Evolutionary conservation across 345 rosid genomes (phyloP).

Genomic region (Arabis alpina): DNA sequence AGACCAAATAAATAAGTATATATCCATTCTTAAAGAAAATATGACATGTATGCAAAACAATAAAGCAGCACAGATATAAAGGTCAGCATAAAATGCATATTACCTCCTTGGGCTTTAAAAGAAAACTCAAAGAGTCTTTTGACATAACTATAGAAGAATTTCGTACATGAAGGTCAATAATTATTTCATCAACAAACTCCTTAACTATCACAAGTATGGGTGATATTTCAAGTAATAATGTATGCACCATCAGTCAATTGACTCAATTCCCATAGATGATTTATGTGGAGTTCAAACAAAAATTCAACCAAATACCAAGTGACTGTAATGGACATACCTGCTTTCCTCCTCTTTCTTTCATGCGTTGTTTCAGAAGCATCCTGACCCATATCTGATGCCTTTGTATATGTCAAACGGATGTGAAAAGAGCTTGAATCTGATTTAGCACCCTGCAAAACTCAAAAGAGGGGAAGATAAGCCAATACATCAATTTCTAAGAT

Average conservation of each 20-base stretch:
- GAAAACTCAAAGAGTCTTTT: slow-evolving; percentile 1
- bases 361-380: slow-evolving; percentile 42
- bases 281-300: neutral
- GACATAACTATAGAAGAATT: neutral
- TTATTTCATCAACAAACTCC: slow-evolving; percentile 14
- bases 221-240: slow-evolving; percentile 16
- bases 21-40: neutral
- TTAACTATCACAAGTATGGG: slow-evolving; percentile 2
- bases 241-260: slow-evolving; percentile 16
- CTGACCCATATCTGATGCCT: slow-evolving; percentile 42
- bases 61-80: neutral
- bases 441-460: slow-evolving; percentile 76
- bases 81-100: slow-evolving; percentile 9
- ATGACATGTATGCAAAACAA: slow-evolving; percentile 3
- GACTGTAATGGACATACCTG: slow-evolving; percentile 48
- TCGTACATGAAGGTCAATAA: slow-evolving; percentile 11
- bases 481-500: slow-evolving; percentile 11
- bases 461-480: slow-evolving; percentile 26
- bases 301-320: neutral
- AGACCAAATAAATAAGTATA: neutral
- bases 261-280: slow-evolving; percentile 14
- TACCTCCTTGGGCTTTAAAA: neutral
- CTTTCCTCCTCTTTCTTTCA: slow-evolving; percentile 69
- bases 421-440: slow-evolving; percentile 59
- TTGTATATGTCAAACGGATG: slow-evolving; percentile 70